Evolutionary conservation across 768 basidiomycete species (phyloP), one percentile per base, ranked within the genome.

Genomic region (Dendrothele bispora): DNA sequence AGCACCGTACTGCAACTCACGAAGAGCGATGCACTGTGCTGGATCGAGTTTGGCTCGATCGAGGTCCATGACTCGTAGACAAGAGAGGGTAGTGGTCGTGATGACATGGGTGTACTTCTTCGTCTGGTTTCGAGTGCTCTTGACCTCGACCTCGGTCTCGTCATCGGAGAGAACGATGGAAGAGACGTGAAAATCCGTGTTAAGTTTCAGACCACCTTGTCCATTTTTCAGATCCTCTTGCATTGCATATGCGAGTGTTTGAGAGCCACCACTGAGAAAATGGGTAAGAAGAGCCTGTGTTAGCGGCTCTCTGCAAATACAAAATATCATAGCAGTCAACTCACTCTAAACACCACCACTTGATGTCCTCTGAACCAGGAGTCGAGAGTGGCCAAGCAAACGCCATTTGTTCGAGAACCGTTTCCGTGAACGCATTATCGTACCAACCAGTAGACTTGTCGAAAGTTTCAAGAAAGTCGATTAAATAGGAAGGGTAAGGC

Each of bases 381-480:
- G 22, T 39, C 29, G 10, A 27, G 15, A 24, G 8, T 7, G n/a
- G n/a, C 46, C 46, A 28, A 34, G 29, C 8, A 22, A 14, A 20
- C 4, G 27, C 58, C 18, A 71, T 26, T 4, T 54, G 44, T 4
- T 51, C 61, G 17, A 74, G 50, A n/a, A 74, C 61, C 1, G 58
- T 51, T 52, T 74, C 71, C 1, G 65, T 52, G 30, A 73, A 54
- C 15, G 60, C 60, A 0, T 60, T 58, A 47, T 74, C 67, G 51
- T 63, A 74, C 49, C 54, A 61, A 1, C 62, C 64, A 4, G 61
- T 60, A 24, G 52, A 59, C 14, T 55, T 58, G 29, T 59, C 63
- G 11, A 73, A 62, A 7, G 65, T 67, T 42, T 67, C 66, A 48
- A 55, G 50, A 60, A 66, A 74, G 49, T 69, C 63, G 25, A 71